Evolutionary conservation across 2,329 filamentous ascomycete species (phyloP), one percentile per base, ranked within the genome.

Genomic region (Pochonia chlamydosporia): DNA sequence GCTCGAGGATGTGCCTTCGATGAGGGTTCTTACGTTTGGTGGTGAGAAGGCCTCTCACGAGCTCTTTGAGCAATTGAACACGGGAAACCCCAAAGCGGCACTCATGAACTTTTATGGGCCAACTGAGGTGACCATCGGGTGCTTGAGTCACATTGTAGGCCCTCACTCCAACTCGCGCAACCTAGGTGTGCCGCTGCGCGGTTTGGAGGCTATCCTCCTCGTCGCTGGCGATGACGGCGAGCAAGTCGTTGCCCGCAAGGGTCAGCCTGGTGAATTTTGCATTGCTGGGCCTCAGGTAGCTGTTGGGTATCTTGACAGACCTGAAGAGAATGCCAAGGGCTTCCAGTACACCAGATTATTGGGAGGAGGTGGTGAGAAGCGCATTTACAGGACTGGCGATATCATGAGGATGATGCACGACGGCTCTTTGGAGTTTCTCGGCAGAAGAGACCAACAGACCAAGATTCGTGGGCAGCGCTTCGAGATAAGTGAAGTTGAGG

Each of bases 21-120:
- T 85, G 2, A 75, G 80, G 23, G 76, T 84, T 3, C 82, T 85
- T 57, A 85, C 84, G 46, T 82, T 81, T 3, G 82, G 82, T 41
- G 82, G 82, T 6, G 82, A 85, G 54, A 74, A 77, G 50, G 64
- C 84, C n/a, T 82, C 80, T 52, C 78, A 82, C 57, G 81, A 83
- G 44, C 82, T 84, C 48, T 68, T 84, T 24, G 76, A 82, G 33
- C n/a, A 16, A 16, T 10, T 36, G 33, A 36, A 16, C 8, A 36
- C 8, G 14, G 33, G n/a, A 10, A n/a, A 20, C 55, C 70, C 68
- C 2, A n/a, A 49, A 25, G 46, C 25, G 20, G 44, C 28, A 11
- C 50, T 60, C 6, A 43, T 54, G 36, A 59, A 58, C 48, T 54
- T 54, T 28, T 60, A 85, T 50, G 82, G 82, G 2, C 82, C 82